These are phyloP conservation scores for Suhomyces pyralidae DNA, from an alignment of 805 yeast genomes.

Conservation along the genomic window DNA sequence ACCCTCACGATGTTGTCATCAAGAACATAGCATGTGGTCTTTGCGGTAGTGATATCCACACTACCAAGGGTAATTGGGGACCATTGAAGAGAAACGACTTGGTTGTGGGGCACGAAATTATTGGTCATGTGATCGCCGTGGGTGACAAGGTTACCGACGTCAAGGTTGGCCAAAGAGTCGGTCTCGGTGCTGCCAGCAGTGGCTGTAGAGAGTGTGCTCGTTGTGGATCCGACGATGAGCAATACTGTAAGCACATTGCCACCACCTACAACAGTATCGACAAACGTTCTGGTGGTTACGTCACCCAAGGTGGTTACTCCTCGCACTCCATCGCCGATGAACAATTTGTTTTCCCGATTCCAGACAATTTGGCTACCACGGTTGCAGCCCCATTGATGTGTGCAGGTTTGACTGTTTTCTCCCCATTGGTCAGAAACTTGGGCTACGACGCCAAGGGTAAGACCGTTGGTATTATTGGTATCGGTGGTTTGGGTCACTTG, in stretches of 20 bases:
- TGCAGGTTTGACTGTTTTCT: constrained; percentile 72
- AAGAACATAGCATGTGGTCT: constrained; percentile 33
- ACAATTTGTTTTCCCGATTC: constrained; percentile 61
- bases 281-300: constrained; percentile 38
- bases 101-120: constrained; percentile 49
- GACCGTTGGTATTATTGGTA: constrained; percentile 52
- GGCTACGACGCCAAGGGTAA: constrained; percentile 42
- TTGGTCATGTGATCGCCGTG: constrained; percentile 43
- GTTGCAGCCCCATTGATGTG: constrained; percentile 72
- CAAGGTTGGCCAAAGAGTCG: constrained; percentile 73
- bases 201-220: constrained; percentile 46
- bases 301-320: constrained; percentile 70
- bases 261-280: constrained; percentile 23
- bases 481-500: constrained; percentile 59
- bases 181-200: constrained; percentile 68
- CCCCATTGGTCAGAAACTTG: constrained; percentile 54
- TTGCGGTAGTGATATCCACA: constrained; percentile 62
- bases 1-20: constrained; percentile 16
- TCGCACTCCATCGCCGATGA: constrained; percentile 63
- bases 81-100: constrained; percentile 28
- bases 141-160: constrained; percentile 54
- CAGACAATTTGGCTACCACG: constrained; percentile 43
- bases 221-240: constrained; percentile 23
- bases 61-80: constrained; percentile 52
- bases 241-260: constrained; percentile 32